These are phyloP conservation scores for Nidularia pulvinata DNA, from an alignment of 768 basidiomycete genomes.

Conservation along the genomic window DNA sequence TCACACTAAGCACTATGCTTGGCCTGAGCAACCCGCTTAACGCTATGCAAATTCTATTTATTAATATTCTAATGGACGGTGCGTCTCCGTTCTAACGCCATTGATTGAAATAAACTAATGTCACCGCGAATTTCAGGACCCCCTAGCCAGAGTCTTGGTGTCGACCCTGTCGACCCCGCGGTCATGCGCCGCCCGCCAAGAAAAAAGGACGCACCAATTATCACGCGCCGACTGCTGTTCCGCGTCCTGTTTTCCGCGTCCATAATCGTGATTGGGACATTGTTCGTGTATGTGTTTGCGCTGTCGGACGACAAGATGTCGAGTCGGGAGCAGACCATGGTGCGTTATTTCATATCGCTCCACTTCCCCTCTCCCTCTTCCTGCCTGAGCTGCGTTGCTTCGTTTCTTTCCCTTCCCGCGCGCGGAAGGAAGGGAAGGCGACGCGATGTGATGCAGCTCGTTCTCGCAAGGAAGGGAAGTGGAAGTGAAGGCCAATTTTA, in stretches of 20 bases:
- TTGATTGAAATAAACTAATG: constrained; percentile 3
- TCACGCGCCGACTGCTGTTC: constrained; percentile 68
- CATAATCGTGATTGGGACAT: constrained; percentile 86
- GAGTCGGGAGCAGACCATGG: constrained; percentile 94
- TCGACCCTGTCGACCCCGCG: constrained; percentile 93
- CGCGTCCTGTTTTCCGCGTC: constrained; percentile 93
- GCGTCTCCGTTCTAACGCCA: constrained; percentile 12
- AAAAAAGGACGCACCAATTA: constrained; percentile 88
- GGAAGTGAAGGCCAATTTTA: no score
- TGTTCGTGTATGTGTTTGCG: constrained; percentile 86
- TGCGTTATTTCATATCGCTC: constrained; percentile 32
- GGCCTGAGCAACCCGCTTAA: constrained; percentile 92
- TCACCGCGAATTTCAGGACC: constrained; percentile 74
- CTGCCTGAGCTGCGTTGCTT: no score
- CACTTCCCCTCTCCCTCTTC: not conserved
- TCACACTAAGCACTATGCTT: constrained; percentile 91
- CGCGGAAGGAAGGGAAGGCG: no score
- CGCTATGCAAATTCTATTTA: constrained; percentile 99
- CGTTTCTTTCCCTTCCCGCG: no score
- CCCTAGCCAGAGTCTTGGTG: constrained; percentile 93
- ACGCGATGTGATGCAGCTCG: no score
- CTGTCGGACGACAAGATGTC: constrained; percentile 84
- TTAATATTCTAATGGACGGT: constrained; percentile 99
- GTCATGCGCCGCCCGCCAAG: constrained; percentile 95
- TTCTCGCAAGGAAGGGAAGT: not conserved